These are phyloP conservation scores for Pulveroboletus ravenelii DNA, from an alignment of 768 basidiomycete genomes.

Conservation along the genomic window DNA sequence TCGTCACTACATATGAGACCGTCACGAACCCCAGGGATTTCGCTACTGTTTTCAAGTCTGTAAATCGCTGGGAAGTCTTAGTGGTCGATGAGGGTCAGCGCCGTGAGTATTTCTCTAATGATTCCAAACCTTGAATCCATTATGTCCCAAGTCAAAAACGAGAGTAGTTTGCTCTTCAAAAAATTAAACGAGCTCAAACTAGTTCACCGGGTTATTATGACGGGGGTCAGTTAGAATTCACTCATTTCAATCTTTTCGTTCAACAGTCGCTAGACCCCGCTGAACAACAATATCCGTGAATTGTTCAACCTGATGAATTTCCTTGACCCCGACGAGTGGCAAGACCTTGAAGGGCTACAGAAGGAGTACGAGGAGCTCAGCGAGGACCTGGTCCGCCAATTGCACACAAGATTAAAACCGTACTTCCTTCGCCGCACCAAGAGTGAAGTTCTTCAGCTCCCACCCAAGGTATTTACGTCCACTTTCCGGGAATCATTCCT, in stretches of 20 bases:
- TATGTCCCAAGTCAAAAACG: constrained; percentile 67
- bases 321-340: constrained; percentile 74
- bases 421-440: constrained; percentile 95
- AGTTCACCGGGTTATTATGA: constrained; percentile 82
- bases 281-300: constrained; percentile 97
- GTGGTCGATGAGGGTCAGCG: constrained; percentile 93
- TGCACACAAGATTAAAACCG: constrained; percentile 75
- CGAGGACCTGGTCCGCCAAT: constrained; percentile 72
- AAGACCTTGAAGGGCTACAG: constrained; percentile 68
- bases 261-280: constrained; percentile 57
- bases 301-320: constrained; percentile 98
- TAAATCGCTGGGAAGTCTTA: constrained; percentile 90
- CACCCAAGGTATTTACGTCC: constrained; percentile 63
- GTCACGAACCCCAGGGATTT: constrained; percentile 68
- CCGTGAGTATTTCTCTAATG: constrained; percentile 44
- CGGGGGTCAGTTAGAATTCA: constrained; percentile 53
- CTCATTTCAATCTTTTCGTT: neutral
- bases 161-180: constrained; percentile 72
- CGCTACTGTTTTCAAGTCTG: constrained; percentile 65
- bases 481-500: neutral
- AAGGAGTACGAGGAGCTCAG: constrained; percentile 72
- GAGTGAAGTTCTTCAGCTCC: constrained; percentile 87
- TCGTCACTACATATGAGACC: constrained; percentile 92
- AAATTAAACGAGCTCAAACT: constrained; percentile 76
- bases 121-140: neutral